These are phyloP conservation scores for Barnettozyma salicaria DNA, from an alignment of 805 yeast species.

Conservation along the genomic window DNA sequence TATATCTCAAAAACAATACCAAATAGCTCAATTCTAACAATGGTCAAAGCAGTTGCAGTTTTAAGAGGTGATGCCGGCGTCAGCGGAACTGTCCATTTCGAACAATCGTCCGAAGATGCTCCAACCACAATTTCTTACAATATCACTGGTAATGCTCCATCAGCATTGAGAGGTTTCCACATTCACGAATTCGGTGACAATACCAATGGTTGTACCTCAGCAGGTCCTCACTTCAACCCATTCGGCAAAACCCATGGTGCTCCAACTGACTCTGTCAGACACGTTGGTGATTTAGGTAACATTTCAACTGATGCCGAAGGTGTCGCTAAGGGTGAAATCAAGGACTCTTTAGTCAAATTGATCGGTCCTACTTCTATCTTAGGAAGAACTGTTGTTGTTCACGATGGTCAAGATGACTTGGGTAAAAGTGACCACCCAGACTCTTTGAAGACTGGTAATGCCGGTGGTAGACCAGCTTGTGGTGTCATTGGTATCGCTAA, in stretches of 20 bases:
- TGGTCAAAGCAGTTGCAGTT: slow-evolving; percentile 65
- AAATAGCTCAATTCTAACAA: slow-evolving; percentile 1
- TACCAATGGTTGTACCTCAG: slow-evolving; percentile 98
- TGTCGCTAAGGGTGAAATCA: slow-evolving; percentile 83
- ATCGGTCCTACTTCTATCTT: slow-evolving; percentile 81
- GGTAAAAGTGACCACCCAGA: slow-evolving; percentile 93
- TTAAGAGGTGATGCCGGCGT: slow-evolving; percentile 93
- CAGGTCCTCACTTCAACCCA: slow-evolving; percentile 97
- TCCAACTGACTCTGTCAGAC: slow-evolving; percentile 74
- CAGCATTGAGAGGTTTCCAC: slow-evolving; percentile 95
- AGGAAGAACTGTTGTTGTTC: slow-evolving; percentile 95
- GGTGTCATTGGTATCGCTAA: slow-evolving; percentile 76
- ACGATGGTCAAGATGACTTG: slow-evolving; percentile 87
- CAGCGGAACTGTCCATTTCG: slow-evolving; percentile 80
- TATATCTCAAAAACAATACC: not conserved
- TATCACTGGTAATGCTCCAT: slow-evolving; percentile 81
- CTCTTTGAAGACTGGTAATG: slow-evolving; percentile 93
- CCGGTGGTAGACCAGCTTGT: slow-evolving; percentile 98
- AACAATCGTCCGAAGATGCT: slow-evolving; percentile 70
- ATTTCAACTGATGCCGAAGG: slow-evolving; percentile 81
- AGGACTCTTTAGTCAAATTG: slow-evolving; percentile 72
- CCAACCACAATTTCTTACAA: slow-evolving; percentile 88
- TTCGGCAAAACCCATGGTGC: slow-evolving; percentile 86
- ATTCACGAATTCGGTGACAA: slow-evolving; percentile 97
- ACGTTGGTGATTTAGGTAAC: slow-evolving; percentile 97